Evolutionary conservation across 331 rosid species (phyloP), one percentile per base, ranked within the genome.

Genomic region (Rhamnella rubrinervis): DNA sequence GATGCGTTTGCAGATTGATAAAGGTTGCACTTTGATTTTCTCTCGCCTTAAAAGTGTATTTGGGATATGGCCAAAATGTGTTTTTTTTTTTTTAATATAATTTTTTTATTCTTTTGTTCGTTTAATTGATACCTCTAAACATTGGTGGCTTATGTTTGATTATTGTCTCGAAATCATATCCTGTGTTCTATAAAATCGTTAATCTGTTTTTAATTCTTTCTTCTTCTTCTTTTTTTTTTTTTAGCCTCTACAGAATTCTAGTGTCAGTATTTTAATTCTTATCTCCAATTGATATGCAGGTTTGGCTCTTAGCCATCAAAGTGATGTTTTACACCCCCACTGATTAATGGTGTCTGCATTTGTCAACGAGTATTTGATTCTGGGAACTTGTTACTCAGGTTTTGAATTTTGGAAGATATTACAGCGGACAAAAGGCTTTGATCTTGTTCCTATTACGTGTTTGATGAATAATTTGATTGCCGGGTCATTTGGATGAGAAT

Each of bases 401-500:
- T 82, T 82, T 14, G 74, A 65, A 63, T 74, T 76, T 75, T 76
- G 71, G 72, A 79, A 78, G 79, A 80, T 69, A 81, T 59, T 74
- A 74, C 70, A 77, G 70, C 67, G 69, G 72, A 72, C 40, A 68
- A 68, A 61, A 63, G 75, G 77, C 53, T 62, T 81, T 68, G 63
- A 80, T 80, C 41, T 73, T 74, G 77, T 72, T 31, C 69, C 72
- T 84, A 76, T 39, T 69, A 56, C 74, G 44, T 41, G 35, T 83
- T 84, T 76, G 64, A 76, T 66, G 79, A 81, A 72, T 75, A 63
- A 65, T 84, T 80, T 80, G 76, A 26, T 85, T 86, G 83, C 75
- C 6, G 84, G 85, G 78, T 84, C 81, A 70, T 80, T 80, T 85
- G 88, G 80, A 73, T 87, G 84, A 88, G 96, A 84, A 66, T 87